phyloP scores from a whole-genome alignment of 306 rosid species.

The Medicago ruthenica region DNA sequence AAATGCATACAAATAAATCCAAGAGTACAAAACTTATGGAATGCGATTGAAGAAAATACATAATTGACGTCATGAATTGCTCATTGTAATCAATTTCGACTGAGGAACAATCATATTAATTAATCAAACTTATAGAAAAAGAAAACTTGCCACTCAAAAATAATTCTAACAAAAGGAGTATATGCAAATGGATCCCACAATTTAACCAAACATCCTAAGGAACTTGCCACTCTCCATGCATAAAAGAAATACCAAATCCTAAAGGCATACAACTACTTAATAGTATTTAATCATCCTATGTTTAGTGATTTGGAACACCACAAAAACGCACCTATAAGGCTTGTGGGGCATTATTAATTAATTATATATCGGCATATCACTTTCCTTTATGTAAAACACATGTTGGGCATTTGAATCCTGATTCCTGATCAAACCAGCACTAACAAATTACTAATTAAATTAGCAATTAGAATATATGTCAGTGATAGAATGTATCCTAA shows the following conservation, averaged over 20 bases:
- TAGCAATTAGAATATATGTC: conserved; percentile 10
- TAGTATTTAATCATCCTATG: conserved; percentile 8
- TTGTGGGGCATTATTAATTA: not conserved
- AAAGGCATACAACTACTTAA: not conserved
- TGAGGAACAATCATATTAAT: conserved; percentile 17
- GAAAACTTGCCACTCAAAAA: not conserved
- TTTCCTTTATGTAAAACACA: not conserved
- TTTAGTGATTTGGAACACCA: conserved; percentile 28
- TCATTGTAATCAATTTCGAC: conserved; percentile 28
- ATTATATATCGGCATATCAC: conserved; percentile 2
- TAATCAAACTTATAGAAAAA: conserved; percentile 19
- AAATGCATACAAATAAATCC: conserved; percentile 8
- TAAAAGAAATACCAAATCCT: conserved; percentile 28
- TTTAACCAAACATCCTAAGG: conserved; percentile 12
- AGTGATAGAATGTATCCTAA: conserved; percentile 20
- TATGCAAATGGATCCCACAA: not conserved
- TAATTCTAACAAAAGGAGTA: conserved; percentile 5
- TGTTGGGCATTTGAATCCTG: not conserved
- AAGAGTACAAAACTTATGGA: conserved; percentile 9
- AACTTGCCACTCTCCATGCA: conserved; percentile 32
- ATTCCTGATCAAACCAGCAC: not conserved
- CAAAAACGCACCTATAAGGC: conserved; percentile 1
- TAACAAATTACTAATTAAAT: conserved; percentile 8
- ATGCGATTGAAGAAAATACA: conserved; percentile 9
- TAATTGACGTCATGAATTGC: conserved; percentile 13